These are phyloP conservation scores for Apium graveolens DNA, from an alignment of 129 eudicot species.

Conservation along the genomic window DNA sequence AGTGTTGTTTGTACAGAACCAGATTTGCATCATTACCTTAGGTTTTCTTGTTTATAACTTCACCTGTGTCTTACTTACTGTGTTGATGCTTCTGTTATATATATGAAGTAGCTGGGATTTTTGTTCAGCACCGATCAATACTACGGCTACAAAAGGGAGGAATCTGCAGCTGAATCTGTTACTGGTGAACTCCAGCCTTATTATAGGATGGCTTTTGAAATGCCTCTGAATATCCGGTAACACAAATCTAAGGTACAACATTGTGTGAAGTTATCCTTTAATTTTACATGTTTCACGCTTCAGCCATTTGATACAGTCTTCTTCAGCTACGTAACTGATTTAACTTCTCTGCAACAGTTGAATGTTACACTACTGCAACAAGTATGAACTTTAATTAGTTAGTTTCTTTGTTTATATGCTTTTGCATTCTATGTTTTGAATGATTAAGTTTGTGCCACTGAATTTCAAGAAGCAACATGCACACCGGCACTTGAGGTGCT, in stretches of 20 bases:
- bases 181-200: slow-evolving; percentile 30
- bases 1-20: background rate
- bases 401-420: background rate
- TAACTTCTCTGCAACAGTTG: background rate
- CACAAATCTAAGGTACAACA: slow-evolving; percentile 25
- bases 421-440: background rate
- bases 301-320: no score
- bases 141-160: slow-evolving; percentile 29
- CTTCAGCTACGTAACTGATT: no score
- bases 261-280: background rate
- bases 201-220: slow-evolving; percentile 28
- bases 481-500: background rate
- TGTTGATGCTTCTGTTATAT: background rate
- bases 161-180: slow-evolving; percentile 37
- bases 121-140: slow-evolving; percentile 27
- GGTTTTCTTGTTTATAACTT: background rate
- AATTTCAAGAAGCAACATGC: background rate
- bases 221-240: slow-evolving; percentile 22
- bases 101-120: slow-evolving; percentile 55
- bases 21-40: background rate
- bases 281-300: no score
- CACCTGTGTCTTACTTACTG: background rate
- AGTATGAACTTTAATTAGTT: background rate
- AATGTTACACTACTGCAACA: background rate
- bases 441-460: background rate